Evolutionary conservation across 2,329 filamentous ascomycete species (phyloP), one percentile per base, ranked within the genome.

Genomic region (Didymella lethalis): DNA sequence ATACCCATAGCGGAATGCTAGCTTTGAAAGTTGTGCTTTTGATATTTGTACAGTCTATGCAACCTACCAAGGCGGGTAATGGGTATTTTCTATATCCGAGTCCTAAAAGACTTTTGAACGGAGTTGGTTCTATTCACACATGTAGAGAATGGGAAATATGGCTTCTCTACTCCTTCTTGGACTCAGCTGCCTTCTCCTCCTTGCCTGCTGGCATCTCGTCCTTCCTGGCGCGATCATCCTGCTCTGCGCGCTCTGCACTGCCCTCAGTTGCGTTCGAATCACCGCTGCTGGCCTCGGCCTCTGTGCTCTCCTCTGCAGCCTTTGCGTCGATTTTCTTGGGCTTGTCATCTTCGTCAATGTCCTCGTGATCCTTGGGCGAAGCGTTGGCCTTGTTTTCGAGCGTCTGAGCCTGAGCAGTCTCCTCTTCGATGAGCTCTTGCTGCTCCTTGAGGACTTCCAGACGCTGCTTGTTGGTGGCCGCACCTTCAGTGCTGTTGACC

Each of bases 391-490:
- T 88, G 76, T 91, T 88, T 78, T 91, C 92, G 25, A 70, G 68
- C 77, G 90, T 86, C 75, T 93, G 86, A 72, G 91, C 91, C 81
- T 99, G 94, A 82, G 95, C 87, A 64, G 94, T 96, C 83, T 99
- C 95, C 76, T 99, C 95, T 64, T 97, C 90, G 58, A 99, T 99
- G 63, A 99, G 87, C 77, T 97, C 95, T 78, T 99, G 91, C 82
- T 99, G 95, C 82, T 99, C 95, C 85, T 93, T 96, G 75, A 99
- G 86, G 16, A 99, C 95, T 82, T 99, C 95, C 41, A 99, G 90
- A 77, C 95, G 90, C 84, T 98, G 95, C 85, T 96, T 97, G 86
- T 99, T 99, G 66, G 95, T 99, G 25, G 95, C 95, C 11, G 93
- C 94, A 62, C 95, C 95, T 81, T 99, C 95, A 48, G 94, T 93